A percentile compares a stretch with the other conserved stretches of the same genome.
phyloP scores from a whole-genome alignment of 1,284 basidiomycete genomes.

The Cutaneotrichosporon spelunceum region DNA sequence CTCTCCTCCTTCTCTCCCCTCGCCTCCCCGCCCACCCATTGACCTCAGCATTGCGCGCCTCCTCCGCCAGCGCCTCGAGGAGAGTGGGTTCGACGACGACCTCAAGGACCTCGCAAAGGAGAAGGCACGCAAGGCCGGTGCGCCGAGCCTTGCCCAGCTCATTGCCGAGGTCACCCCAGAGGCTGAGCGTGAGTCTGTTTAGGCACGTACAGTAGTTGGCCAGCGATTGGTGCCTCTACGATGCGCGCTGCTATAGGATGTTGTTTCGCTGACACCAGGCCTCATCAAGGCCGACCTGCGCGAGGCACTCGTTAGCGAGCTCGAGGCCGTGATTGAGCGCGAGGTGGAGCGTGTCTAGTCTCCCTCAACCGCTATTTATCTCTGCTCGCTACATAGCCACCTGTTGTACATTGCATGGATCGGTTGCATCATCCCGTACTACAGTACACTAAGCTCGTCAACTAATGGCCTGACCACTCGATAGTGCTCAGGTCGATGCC shows the following conservation, averaged over 20 bases:
- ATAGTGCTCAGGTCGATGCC: not conserved
- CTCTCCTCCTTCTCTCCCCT: too few species aligned
- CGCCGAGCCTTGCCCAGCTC: slow-evolving; percentile 36
- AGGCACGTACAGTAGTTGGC: not conserved
- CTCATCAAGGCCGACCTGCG: slow-evolving; percentile 20
- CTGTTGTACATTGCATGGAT: slow-evolving; percentile 6
- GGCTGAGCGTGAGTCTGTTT: slow-evolving; percentile 31
- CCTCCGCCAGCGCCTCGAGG: slow-evolving; percentile 34
- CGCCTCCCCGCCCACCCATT: not conserved
- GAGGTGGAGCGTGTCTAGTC: slow-evolving; percentile 42
- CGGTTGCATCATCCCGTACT: not conserved
- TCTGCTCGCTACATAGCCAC: not conserved
- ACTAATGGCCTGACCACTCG: slow-evolving; percentile 3
- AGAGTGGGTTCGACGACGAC: slow-evolving; percentile 46
- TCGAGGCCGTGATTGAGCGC: slow-evolving; percentile 42
- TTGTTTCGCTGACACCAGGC: slow-evolving; percentile 12
- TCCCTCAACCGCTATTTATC: not conserved
- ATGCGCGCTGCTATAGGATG: not conserved
- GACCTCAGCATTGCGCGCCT: slow-evolving; percentile 30
- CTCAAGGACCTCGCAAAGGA: slow-evolving; percentile 48
- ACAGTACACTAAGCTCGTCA: not conserved
- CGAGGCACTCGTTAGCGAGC: slow-evolving; percentile 40
- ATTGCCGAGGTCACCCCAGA: slow-evolving; percentile 35
- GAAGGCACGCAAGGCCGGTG: slow-evolving; percentile 36
- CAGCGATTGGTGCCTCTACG: not conserved